phyloP scores from a whole-genome alignment of 352 stramenopile species.

The Thalassiosira mediterranea region DNA sequence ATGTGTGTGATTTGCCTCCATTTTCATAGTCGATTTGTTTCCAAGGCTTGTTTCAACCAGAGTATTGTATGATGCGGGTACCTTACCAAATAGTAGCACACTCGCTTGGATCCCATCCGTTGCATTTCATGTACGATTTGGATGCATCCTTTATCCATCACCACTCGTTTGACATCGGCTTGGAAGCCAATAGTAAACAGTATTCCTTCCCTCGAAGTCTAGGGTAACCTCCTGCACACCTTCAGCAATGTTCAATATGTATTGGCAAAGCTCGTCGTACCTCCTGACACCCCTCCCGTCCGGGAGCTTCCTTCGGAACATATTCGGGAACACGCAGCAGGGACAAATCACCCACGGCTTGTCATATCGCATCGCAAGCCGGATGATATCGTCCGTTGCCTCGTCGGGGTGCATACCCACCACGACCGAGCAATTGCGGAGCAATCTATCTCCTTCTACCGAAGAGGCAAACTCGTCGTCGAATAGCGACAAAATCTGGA shows the following conservation, averaged over 20 bases:
- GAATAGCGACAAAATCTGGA: not conserved
- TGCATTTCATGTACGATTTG: no score
- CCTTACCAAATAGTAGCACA: no score
- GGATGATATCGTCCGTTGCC: not conserved
- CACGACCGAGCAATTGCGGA: not conserved
- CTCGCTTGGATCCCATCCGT: no score
- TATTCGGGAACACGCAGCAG: constrained; percentile 81
- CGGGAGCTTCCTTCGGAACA: not conserved
- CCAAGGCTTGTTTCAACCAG: no score
- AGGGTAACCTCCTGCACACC: not conserved
- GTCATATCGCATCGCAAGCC: not conserved
- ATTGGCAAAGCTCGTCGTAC: not conserved
- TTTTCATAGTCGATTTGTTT: not conserved
- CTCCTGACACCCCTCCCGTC: not conserved
- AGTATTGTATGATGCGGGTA: no score
- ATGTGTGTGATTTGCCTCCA: not conserved
- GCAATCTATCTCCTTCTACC: not conserved
- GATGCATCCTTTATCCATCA: no score
- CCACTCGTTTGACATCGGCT: no score
- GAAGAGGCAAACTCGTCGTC: not conserved
- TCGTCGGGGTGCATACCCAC: not conserved
- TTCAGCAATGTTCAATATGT: not conserved
- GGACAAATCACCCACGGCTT: constrained; percentile 86
- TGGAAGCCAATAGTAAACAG: not conserved
- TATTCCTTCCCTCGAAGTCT: not conserved